These are phyloP conservation scores for Fusarium pseudonygamai DNA, from an alignment of 2,329 filamentous ascomycete genomes.

Conservation along the genomic window DNA sequence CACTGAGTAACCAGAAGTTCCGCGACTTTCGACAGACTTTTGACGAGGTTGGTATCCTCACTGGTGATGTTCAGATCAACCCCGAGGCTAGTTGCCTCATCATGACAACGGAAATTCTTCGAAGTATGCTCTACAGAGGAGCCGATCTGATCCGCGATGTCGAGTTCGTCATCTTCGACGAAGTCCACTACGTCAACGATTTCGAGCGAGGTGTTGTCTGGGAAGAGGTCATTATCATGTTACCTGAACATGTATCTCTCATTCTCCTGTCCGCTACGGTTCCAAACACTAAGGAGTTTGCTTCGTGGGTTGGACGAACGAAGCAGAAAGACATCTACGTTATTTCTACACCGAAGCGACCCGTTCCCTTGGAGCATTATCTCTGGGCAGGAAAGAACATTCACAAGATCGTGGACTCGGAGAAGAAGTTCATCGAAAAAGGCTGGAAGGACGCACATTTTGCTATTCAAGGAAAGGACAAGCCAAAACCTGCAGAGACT, in stretches of 20 bases:
- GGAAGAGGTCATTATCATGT: slow-evolving; percentile 99
- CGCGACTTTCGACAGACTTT: slow-evolving; percentile 91
- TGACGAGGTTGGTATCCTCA: slow-evolving; percentile 95
- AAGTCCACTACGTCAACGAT: slow-evolving; percentile 99
- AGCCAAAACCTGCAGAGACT: slow-evolving; percentile 61
- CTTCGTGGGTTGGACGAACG: slow-evolving; percentile 96
- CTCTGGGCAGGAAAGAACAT: slow-evolving; percentile 94
- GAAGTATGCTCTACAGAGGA: slow-evolving; percentile 97
- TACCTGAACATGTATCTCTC: slow-evolving; percentile 94
- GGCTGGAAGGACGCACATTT: slow-evolving; percentile 96
- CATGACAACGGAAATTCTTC: slow-evolving; percentile 98
- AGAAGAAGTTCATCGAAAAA: slow-evolving; percentile 90
- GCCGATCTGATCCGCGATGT: slow-evolving; percentile 97
- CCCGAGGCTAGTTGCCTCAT: slow-evolving; percentile 97
- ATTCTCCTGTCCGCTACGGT: slow-evolving; percentile 96
- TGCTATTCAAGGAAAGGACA: slow-evolving; percentile 83
- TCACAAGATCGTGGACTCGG: slow-evolving; percentile 91
- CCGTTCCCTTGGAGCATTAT: slow-evolving; percentile 94
- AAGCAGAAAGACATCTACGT: slow-evolving; percentile 99
- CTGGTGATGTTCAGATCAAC: slow-evolving; percentile 97
- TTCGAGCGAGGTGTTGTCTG: slow-evolving; percentile 95
- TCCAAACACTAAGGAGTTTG: slow-evolving; percentile 96
- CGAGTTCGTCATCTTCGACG: slow-evolving; percentile 98
- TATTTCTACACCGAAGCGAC: slow-evolving; percentile 95
- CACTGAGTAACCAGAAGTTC: slow-evolving; percentile 98